Base-by-base conservation (phyloP, 2,329 filamentous ascomycete species). In the Triangularia verruculosa region DNA sequence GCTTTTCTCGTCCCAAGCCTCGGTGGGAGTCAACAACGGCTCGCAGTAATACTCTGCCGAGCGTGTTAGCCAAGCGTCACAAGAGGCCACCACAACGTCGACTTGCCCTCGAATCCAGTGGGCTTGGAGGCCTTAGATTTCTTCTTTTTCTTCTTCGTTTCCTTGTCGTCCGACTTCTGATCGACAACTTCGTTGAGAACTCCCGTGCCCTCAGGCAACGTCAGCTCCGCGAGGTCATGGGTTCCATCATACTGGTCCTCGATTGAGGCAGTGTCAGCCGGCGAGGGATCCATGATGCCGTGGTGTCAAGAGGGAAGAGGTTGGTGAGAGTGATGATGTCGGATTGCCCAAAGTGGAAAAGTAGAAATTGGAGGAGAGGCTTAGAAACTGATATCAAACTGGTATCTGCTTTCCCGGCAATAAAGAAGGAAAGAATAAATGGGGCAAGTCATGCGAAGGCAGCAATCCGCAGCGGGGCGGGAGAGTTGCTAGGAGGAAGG, bases 41-140 rank as follows among this genome's bases (percentile, higher is more conserved):
- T 98, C 94, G 12, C 90, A 87, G 73, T 86, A 95, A 74, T 86
- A 92, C 66, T 93, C 89, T 84, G 57, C 24, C 20, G 11, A 20
- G 4, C 3, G 17, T 58, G 24, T 58, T n/a, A 58, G 32, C 13
- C 25, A 43, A 5, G 22, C 6, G 30, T 11, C n/a, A 30, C 11
- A 51, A 25, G 20, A 47, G 39, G n/a, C 13, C 11, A 3, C 3
- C 17, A 54, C 17, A 47, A 8, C 20, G 6, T 20, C n/a, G 28
- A 72, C 70, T 57, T 69, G 83, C 86, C 85, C 76, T 93, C 91
- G 64, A 93, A 93, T 0, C 91, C 91, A 5, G 86, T 89, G 6
- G 81, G 80, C 52, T 76, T 77, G 68, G 78, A 80, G 57, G 76
- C 73, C 56, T 77, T 71, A n/a, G 76, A 66, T 52, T 69, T 72